Evolutionary conservation across 2,329 filamentous ascomycete genomes (phyloP).

Genomic region (Sporothrix curviconia): DNA sequence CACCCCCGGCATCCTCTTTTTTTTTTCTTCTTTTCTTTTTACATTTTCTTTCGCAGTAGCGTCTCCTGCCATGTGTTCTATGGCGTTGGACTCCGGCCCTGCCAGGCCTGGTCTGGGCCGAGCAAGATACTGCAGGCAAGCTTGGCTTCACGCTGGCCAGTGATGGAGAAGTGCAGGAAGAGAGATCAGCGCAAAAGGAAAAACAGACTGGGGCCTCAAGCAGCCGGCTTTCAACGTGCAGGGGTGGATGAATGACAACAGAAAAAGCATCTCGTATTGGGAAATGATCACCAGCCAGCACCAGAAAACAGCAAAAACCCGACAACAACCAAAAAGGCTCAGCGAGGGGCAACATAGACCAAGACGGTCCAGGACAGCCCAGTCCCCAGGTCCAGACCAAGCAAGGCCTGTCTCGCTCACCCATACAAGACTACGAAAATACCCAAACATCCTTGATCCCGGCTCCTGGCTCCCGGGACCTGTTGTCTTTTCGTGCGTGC

Average conservation of each 20-base stretch:
- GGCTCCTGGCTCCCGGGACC: not conserved
- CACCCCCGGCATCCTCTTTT: not conserved
- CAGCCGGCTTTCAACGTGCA: not conserved
- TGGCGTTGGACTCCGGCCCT: not conserved
- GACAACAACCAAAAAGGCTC: not conserved
- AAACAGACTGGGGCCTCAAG: too few species aligned
- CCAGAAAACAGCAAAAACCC: not conserved
- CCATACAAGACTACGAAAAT: slow-evolving; percentile 2
- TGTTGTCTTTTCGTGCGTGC: too few species aligned
- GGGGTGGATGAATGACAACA: not conserved
- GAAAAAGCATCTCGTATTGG: not conserved
- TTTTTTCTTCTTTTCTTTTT: not conserved
- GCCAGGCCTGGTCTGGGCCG: not conserved
- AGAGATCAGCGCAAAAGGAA: not conserved
- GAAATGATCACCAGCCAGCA: slow-evolving; percentile 1
- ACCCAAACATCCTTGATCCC: not conserved
- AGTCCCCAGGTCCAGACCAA: not conserved
- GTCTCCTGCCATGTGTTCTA: slow-evolving; percentile 6
- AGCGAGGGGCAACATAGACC: not conserved
- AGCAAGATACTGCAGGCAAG: not conserved
- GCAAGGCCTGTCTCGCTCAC: not conserved
- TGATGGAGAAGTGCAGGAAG: slow-evolving; percentile 5
- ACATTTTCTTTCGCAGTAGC: not conserved
- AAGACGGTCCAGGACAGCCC: not conserved
- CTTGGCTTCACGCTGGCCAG: not conserved